Percentiles rank a stretch among this genome's conserved stretches.
Conservation (phyloP, 2,329 filamentous ascomycete species). For the Trichoderma sp. region DNA sequence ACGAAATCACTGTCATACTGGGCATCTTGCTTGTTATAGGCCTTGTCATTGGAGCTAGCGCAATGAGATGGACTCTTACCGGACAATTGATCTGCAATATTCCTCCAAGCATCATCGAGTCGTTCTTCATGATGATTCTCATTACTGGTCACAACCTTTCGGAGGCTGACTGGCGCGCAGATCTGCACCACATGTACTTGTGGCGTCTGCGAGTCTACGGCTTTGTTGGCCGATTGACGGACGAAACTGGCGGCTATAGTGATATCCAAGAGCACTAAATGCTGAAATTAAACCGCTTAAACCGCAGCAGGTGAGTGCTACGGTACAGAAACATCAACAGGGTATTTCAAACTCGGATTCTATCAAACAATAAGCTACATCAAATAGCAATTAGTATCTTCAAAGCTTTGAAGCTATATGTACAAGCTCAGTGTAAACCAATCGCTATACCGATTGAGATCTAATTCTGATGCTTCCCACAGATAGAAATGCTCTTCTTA, state of each 20-base stretch:
- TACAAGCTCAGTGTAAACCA: too few relatives aligned
- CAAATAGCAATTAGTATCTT: too few relatives aligned
- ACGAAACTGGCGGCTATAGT: background rate
- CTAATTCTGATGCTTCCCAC: too few relatives aligned
- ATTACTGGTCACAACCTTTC: conserved; percentile 32
- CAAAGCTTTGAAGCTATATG: too few relatives aligned
- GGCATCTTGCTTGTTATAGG: conserved; percentile 29
- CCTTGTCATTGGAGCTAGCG: conserved; percentile 30
- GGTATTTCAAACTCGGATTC: background rate
- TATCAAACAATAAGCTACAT: background rate
- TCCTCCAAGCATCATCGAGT: conserved; percentile 31
- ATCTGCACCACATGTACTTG: conserved; percentile 32
- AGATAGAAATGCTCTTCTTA: too few relatives aligned
- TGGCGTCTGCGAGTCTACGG: background rate
- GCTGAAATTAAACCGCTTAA: background rate
- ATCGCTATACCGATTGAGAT: too few relatives aligned
- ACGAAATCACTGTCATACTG: conserved; percentile 29
- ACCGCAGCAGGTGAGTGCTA: background rate
- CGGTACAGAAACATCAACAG: background rate
- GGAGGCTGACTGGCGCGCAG: conserved; percentile 28
- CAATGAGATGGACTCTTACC: conserved; percentile 30
- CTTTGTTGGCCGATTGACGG: background rate
- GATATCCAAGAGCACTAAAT: background rate
- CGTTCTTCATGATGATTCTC: conserved; percentile 34
- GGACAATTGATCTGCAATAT: conserved; percentile 33